Percentiles rank a stretch among this genome's conserved stretches.
Evolutionary conservation across 306 rosid species (phyloP).

Genomic region (Casuarina cunninghamiana): DNA sequence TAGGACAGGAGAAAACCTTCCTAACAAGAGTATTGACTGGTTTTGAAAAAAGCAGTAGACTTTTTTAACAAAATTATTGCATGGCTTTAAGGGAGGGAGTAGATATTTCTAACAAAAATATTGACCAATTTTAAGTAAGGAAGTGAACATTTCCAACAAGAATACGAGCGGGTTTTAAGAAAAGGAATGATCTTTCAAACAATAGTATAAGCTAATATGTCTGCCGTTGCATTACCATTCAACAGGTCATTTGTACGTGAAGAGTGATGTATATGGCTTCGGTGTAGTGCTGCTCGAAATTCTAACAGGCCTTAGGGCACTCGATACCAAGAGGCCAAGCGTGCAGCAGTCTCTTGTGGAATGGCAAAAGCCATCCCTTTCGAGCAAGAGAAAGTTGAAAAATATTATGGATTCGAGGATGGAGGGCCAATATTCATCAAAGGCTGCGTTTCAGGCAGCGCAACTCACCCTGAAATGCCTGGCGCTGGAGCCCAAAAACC

Average conservation of each 20-base stretch:
- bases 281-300: conserved; percentile 90
- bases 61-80: too few species aligned
- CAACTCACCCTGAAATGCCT: conserved; percentile 63
- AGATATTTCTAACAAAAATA: too few species aligned
- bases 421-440: conserved; percentile 67
- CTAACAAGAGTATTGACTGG: too few species aligned
- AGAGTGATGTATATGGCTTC: conserved; percentile 89
- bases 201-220: conserved; percentile 9
- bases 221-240: conserved; percentile 9
- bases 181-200: neutral
- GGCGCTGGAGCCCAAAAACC: conserved; percentile 50
- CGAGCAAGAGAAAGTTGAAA: conserved; percentile 43
- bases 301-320: conserved; percentile 67
- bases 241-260: conserved; percentile 86
- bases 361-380: conserved; percentile 66
- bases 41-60: too few species aligned
- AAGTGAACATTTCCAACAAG: too few species aligned
- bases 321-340: conserved; percentile 43
- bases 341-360: conserved; percentile 63
- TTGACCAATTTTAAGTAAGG: too few species aligned
- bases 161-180: too few species aligned
- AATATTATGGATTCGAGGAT: conserved; percentile 52
- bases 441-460: conserved; percentile 53
- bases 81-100: too few species aligned
- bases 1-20: too few species aligned